Evolutionary conservation across 164 flowering plant species (phyloP).

Genomic region (Magnolia sinica): DNA sequence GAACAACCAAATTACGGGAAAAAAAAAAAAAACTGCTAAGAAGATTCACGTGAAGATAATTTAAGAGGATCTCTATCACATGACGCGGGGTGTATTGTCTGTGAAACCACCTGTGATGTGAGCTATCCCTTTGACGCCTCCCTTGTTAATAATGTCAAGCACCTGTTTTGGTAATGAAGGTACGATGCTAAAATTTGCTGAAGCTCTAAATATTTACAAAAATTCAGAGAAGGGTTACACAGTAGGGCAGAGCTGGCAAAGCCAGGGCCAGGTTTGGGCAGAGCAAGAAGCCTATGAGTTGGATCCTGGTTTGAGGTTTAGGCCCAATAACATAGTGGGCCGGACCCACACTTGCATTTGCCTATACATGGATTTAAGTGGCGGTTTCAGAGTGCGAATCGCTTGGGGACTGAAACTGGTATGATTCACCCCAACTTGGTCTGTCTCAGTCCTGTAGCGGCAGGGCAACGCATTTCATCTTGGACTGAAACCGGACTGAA

Average conservation of each 20-base stretch:
- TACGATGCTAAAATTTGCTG: neutral
- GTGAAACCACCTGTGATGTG: slow-evolving; percentile 98
- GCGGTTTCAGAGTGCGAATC: no score
- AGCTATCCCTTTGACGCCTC: slow-evolving; percentile 95
- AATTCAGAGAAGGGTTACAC: neutral
- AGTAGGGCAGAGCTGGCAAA: neutral
- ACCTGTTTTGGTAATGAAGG: slow-evolving; percentile 40
- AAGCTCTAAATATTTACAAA: neutral
- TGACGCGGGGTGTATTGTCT: slow-evolving; percentile 88
- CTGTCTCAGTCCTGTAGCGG: no score
- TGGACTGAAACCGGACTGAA: no score
- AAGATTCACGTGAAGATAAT: no score
- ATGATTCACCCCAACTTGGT: no score
- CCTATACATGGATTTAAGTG: no score
- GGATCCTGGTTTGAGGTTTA: neutral
- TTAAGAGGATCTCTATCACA: slow-evolving; percentile 6
- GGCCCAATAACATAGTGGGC: neutral
- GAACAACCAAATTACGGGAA: no score
- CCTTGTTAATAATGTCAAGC: slow-evolving; percentile 72
- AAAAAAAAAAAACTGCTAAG: no score
- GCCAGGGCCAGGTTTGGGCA: neutral
- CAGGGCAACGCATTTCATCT: no score
- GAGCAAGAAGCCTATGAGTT: neutral
- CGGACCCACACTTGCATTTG: no score
- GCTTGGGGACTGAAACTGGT: no score